A percentile compares a stretch with the other conserved stretches of the same genome.
Conservation (phyloP, 1,284 basidiomycete genomes). For the Leccinum fuscescens region DNA sequence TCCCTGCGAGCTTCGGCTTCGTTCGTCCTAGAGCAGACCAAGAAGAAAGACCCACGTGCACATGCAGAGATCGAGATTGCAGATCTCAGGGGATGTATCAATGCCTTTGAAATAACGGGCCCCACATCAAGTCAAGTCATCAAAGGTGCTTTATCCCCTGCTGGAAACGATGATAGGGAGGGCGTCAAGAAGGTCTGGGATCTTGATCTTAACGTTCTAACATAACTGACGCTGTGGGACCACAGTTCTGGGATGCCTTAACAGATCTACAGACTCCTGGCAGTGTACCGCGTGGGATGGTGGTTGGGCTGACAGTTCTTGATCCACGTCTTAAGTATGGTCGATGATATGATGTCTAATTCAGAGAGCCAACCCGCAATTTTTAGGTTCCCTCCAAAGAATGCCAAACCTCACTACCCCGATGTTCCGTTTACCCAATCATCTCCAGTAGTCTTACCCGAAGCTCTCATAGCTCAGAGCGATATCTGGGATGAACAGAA, state of each 20-base stretch:
- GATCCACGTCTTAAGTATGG: constrained; percentile 77
- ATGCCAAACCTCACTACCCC: constrained; percentile 46
- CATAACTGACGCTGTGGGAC: constrained; percentile 3
- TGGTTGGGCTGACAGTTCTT: constrained; percentile 73
- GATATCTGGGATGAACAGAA: constrained; percentile 68
- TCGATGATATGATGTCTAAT: background rate
- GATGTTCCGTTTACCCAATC: constrained; percentile 14
- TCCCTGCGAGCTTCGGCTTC: constrained; percentile 54
- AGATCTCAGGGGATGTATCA: constrained; percentile 69
- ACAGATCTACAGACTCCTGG: constrained; percentile 60
- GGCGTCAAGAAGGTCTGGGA: constrained; percentile 59
- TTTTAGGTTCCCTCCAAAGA: constrained; percentile 76
- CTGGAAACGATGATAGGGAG: constrained; percentile 48
- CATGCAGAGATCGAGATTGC: constrained; percentile 56
- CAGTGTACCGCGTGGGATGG: constrained; percentile 68
- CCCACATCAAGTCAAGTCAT: constrained; percentile 79
- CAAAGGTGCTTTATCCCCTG: constrained; percentile 65
- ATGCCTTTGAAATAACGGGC: constrained; percentile 85
- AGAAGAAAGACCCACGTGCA: constrained; percentile 32
- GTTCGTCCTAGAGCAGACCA: constrained; percentile 43
- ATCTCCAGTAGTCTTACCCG: constrained; percentile 46
- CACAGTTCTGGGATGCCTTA: constrained; percentile 70
- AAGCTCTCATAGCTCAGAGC: constrained; percentile 55
- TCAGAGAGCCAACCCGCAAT: background rate
- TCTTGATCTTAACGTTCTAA: background rate